Evolutionary conservation across 805 yeast species (phyloP), one percentile per base, ranked within the genome.

Genomic region (Middelhovenomyces tepae): DNA sequence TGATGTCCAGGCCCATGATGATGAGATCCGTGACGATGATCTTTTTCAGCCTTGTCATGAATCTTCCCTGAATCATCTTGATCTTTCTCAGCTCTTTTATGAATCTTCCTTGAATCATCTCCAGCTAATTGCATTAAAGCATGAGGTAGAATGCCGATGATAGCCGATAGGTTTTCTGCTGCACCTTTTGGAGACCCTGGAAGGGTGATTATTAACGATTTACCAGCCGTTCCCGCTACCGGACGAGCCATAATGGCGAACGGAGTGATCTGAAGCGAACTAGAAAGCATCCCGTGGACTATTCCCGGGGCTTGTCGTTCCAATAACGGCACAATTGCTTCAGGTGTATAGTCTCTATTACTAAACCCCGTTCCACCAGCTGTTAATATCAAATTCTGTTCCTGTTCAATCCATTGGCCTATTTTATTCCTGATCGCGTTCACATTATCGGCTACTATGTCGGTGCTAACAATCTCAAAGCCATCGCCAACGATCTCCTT

Each of bases 361-460:
- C 66, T 48, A 45, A 71, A 67, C 4, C 77, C 76, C 0, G 77
- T 71, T 0, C 77, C 75, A 3, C 77, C 77, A 18, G 66, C 51
- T 1, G 73, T 65, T n/a, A 71, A 26, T 6, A 71, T 49, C 13
- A 69, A 30, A 7, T 35, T 11, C 10, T 31, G 8, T 24, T 40
- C 46, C 3, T 26, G 29, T 6, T 35, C 32, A 1, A 56, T 48
- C 56, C 62, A 53, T 7, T 45, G 34, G 7, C 36, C 66, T 36
- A 2, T 28, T 38, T 4, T 35, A 26, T 29, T 56, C 62, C 29
- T 5, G 20, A 68, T 63, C 10, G 43, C 50, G 18, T 40, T 42
- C 2, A 28, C 28, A 7, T 55, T 51, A 39, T 69, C 75, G 1
- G 69, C 56, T 5, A 66, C 60, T 18, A 60, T 35, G 23, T 32